Base-by-base conservation (phyloP, 768 basidiomycete genomes). In the Gyrodon lividus region DNA sequence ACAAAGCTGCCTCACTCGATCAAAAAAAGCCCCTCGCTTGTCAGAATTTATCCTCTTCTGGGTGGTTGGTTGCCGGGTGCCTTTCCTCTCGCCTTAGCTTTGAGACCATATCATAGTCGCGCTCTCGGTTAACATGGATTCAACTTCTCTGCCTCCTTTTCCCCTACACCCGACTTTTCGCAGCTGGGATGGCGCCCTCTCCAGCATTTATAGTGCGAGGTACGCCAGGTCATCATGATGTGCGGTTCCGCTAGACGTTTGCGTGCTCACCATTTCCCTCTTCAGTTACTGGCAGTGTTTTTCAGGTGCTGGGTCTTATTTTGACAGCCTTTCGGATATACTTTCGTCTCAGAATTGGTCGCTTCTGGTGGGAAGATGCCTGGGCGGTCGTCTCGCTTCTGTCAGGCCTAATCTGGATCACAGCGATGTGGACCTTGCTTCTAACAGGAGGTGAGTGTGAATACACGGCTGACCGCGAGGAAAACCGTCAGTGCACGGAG, bases 331-430 rank as follows among this genome's bases (percentile, higher is more conserved):
- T 46, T 30, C 19, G 50, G 30, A 44, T 55, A 28, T 51, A 41
- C 38, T 43, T 51, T 31, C 50, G 50, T 24, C 24, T 55, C 24
- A 51, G 16, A 42, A 46, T 55, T 6, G 37, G 33, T 10, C 51
- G 47, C 23, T 53, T 56, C 26, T 56, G 47, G 55, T 56, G 51
- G 55, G 58, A 59, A 17, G 58, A 59, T 50, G 48, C 48, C 6
- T 57, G 44, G 39, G 58, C 50, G 5, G 37, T 34, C 13, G 26
- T 48, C 16, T 23, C 43, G 22, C 30, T 55, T 19, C 12, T 41
- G 17, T 39, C 28, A n/a, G 40, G 51, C 26, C 4, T 50, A 19
- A 2, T 14, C 20, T 57, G 45, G 43, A 26, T 50, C 13, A 31
- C 28, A 39, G 17, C 43, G 20, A 23, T 16, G 12, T 56, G 51